Percentiles rank a stretch among this genome's conserved stretches.
phyloP scores from a whole-genome alignment of 176 grass and related monocot genomes.

The Eragrostis curvula region DNA sequence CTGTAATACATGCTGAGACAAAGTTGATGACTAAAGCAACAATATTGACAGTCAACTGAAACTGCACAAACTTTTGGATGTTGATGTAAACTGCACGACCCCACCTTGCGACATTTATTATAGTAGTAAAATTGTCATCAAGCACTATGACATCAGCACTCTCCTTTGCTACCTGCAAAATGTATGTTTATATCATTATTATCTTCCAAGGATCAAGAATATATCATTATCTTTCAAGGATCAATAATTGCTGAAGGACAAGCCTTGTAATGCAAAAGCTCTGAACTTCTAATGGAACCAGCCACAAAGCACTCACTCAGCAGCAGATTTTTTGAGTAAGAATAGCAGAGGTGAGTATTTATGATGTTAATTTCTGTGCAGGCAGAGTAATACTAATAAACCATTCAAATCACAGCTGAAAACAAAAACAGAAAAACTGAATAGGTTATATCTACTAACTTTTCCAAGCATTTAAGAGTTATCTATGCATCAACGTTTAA shows the following conservation, averaged over 20 bases:
- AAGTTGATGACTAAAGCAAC: constrained; percentile 89
- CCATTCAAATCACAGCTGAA: constrained; percentile 10
- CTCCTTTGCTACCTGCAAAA: constrained; percentile 82
- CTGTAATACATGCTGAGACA: constrained; percentile 80
- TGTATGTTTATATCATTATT: not conserved
- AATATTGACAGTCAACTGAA: constrained; percentile 92
- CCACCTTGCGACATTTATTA: constrained; percentile 78
- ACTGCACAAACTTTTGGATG: constrained; percentile 96
- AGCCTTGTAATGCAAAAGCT: not conserved
- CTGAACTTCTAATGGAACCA: constrained; percentile 1
- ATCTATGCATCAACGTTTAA: not conserved
- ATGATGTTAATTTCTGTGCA: not conserved
- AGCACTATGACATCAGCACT: constrained; percentile 87
- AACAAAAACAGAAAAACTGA: not conserved
- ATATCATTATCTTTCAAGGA: not conserved
- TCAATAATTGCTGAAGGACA: not conserved
- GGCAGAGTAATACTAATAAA: not conserved
- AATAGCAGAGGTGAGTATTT: not conserved
- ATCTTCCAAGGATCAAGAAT: not conserved
- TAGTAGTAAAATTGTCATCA: constrained; percentile 91
- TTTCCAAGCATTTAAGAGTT: not conserved
- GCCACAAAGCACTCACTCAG: not conserved
- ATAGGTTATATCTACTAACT: not conserved
- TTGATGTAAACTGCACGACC: constrained; percentile 90
- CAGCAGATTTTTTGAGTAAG: constrained; percentile 5